Conservation (phyloP, 805 yeast genomes). For the Pichia exigua region DNA sequence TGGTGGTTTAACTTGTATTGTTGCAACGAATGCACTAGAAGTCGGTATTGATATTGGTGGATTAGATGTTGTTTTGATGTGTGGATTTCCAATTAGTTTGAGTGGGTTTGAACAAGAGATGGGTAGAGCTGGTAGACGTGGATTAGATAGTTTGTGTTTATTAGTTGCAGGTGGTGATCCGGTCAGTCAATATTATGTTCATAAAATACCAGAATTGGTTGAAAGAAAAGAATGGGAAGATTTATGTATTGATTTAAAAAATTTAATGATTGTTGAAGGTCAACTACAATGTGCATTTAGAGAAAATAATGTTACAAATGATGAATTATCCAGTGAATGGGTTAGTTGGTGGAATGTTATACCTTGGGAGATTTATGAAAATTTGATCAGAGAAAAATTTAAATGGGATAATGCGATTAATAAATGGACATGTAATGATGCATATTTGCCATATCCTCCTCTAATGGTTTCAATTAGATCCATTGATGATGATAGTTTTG, state of each 20-base stretch:
- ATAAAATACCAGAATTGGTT: slow-evolving; percentile 53
- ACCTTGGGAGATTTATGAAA: slow-evolving; percentile 17
- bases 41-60: slow-evolving; percentile 93
- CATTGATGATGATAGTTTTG: slow-evolving; percentile 71
- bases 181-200: slow-evolving; percentile 76
- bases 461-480: slow-evolving; percentile 72
- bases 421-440: slow-evolving; percentile 48
- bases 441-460: slow-evolving; percentile 78
- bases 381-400: slow-evolving; percentile 27
- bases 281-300: slow-evolving; percentile 90
- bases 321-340: slow-evolving; percentile 18
- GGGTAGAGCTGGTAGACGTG: slow-evolving; percentile 94
- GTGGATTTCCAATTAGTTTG: slow-evolving; percentile 87
- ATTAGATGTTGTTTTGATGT: slow-evolving; percentile 82
- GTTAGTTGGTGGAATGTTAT: slow-evolving; percentile 12
- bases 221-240: slow-evolving; percentile 46
- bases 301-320: slow-evolving; percentile 45
- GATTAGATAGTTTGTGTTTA: slow-evolving; percentile 75
- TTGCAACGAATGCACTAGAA: slow-evolving; percentile 93
- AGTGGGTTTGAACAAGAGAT: slow-evolving; percentile 90
- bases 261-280: slow-evolving; percentile 57
- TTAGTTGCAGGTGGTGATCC: slow-evolving; percentile 80
- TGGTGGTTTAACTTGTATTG: slow-evolving; percentile 76
- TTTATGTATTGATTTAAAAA: slow-evolving; percentile 52
- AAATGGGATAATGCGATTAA: slow-evolving; percentile 33